A percentile compares a stretch with the other conserved stretches of the same genome.
These are phyloP conservation scores for Dryas alaskensis DNA, from an alignment of 306 rosid species.

Conservation along the genomic window DNA sequence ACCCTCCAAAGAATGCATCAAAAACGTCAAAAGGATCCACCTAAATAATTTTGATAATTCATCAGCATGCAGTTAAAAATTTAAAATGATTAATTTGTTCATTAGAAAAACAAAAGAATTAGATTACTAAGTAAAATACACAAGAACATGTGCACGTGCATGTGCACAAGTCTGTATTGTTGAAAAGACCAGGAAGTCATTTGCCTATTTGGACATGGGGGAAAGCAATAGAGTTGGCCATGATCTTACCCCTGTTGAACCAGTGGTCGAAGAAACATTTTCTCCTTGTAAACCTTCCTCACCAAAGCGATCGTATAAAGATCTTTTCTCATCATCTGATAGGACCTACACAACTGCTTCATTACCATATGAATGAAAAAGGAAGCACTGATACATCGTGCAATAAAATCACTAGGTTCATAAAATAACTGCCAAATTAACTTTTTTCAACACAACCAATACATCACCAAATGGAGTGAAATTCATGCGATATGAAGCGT, in stretches of 20 bases:
- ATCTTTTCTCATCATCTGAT: constrained; percentile 95
- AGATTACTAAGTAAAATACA: background rate
- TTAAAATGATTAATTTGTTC: constrained; percentile 6
- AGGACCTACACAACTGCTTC: constrained; percentile 77
- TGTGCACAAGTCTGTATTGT: background rate
- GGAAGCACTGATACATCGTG: constrained; percentile 22
- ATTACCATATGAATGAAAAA: constrained; percentile 49
- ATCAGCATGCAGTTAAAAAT: constrained; percentile 25
- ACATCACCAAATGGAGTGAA: constrained; percentile 15
- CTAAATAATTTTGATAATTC: constrained; percentile 38
- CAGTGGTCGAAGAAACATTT: constrained; percentile 45
- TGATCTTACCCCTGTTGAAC: constrained; percentile 68
- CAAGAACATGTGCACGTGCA: background rate
- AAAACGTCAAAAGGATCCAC: constrained; percentile 78
- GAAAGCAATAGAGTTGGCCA: constrained; percentile 12
- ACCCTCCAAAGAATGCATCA: constrained; percentile 69
- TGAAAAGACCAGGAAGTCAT: constrained; percentile 16
- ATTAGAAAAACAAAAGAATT: background rate
- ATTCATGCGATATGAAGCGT: background rate
- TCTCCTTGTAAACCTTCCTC: constrained; percentile 87
- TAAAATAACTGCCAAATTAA: constrained; percentile 2
- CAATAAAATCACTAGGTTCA: constrained; percentile 14
- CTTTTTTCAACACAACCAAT: constrained; percentile 12
- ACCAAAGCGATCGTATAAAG: constrained; percentile 89
- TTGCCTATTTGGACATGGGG: constrained; percentile 2